A percentile compares a stretch with the other conserved stretches of the same genome.
Conservation (phyloP, 768 basidiomycete genomes). For the Kwoniella newhampshirensis region DNA sequence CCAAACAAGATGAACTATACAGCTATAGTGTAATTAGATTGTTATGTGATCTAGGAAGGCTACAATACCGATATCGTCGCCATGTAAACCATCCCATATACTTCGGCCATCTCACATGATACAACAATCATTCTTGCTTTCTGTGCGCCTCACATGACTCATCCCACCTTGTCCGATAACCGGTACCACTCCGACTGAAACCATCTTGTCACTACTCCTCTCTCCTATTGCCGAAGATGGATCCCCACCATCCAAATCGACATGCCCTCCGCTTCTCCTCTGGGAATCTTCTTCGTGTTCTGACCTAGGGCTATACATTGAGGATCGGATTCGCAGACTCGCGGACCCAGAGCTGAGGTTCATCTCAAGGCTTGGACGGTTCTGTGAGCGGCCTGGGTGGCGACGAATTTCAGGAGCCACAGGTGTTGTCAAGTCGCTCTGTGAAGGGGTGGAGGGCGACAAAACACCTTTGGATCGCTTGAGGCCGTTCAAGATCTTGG, state of each 20-base stretch:
- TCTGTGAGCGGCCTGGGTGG: too few relatives aligned
- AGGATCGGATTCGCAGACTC: conserved; percentile 15
- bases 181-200: conserved; percentile 4
- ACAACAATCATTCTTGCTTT: conserved; percentile 33
- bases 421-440: neutral
- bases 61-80: too few relatives aligned
- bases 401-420: too few relatives aligned
- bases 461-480: conserved; percentile 21
- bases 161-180: neutral
- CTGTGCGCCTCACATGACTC: conserved; percentile 12
- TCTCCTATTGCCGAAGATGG: neutral
- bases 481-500: conserved; percentile 21
- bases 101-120: conserved; percentile 10
- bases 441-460: neutral
- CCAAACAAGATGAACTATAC: too few relatives aligned
- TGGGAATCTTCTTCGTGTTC: conserved; percentile 12
- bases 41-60: too few relatives aligned
- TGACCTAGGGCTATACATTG: conserved; percentile 9
- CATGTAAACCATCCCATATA: too few relatives aligned
- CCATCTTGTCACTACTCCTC: neutral
- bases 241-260: conserved; percentile 1
- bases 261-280: conserved; percentile 9
- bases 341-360: conserved; percentile 8
- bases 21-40: too few relatives aligned
- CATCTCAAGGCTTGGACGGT: conserved; percentile 12